Evolutionary conservation across 2,329 filamentous ascomycete genomes (phyloP), one percentile per base, ranked within the genome.

Genomic region (Phialophora chinensis): DNA sequence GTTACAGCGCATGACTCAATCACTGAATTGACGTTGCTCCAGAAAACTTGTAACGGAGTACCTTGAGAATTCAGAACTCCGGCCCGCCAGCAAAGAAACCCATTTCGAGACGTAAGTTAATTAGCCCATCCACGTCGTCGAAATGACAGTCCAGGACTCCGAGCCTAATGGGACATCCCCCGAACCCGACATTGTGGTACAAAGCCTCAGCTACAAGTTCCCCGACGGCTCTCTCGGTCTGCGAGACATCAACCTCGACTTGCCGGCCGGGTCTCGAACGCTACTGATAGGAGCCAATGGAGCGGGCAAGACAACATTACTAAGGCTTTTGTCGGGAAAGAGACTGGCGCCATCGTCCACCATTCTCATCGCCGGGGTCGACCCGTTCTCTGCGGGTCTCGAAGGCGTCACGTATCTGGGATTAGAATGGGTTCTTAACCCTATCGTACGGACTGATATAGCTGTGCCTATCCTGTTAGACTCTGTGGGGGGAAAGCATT

Each of bases 381-480:
- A 99, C 79, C 95, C 95, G 8, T 99, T 99, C 86, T 91, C 92
- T 78, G 86, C 93, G 42, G 88, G 90, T 11, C 87, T 97, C 31
- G 91, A 97, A 80, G 95, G 95, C 69, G 94, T 99, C 35, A 98
- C 94, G 25, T 99, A 99, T 79, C 90, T 99, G 7, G 95, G 95
- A 0, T 87, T 97, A 0, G 95, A 99, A 83, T 99, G 95, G 95
- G 95, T 98, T 2, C 86, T 99, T 10, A 98, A 98, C 82, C 92
- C 91, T 57, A 96, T 98, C 74, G 95, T 98, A 56, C 91, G 94
- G 60, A 96, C 90, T 33, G 95, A 99, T 79, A 97, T 99, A 72
- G 92, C 92, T 66, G 94, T 99, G 3, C 86, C 86, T 3, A 93
- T 96, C 71, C 87, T 99, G 5, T 87, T 99, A 29, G 82, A 88